Conservation (phyloP, 768 basidiomycete genomes). For the Cytidiella melzeri region DNA sequence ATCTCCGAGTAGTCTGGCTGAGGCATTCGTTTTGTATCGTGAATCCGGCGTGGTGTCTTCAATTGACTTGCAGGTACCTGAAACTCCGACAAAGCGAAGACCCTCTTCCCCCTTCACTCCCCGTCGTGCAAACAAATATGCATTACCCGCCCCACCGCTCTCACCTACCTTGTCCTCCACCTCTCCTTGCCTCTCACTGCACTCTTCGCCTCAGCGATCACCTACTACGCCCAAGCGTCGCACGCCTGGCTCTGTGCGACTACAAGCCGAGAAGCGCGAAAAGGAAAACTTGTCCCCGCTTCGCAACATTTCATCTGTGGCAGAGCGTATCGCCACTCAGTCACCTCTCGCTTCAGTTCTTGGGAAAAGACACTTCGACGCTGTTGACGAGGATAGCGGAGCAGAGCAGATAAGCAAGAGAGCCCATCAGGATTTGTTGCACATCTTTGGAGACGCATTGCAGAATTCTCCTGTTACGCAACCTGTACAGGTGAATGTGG, state of each 20-base stretch:
- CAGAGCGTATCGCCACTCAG: constrained; percentile 40
- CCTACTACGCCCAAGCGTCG: constrained; percentile 14
- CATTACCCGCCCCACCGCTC: constrained; percentile 2
- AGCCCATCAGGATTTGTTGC: neutral
- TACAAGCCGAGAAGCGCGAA: constrained; percentile 29
- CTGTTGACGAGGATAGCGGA: constrained; percentile 23
- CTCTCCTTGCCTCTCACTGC: constrained; percentile 5
- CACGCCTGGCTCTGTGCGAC: constrained; percentile 16
- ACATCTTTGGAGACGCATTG: no score
- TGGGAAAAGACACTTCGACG: constrained; percentile 41
- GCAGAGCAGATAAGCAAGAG: constrained; percentile 14
- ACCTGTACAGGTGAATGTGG: neutral
- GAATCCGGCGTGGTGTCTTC: neutral
- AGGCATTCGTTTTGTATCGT: constrained; percentile 2
- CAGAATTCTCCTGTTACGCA: neutral
- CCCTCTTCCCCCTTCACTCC: constrained; percentile 7
- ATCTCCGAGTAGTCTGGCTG: constrained; percentile 8
- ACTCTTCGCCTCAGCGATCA: constrained; percentile 2
- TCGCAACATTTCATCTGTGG: constrained; percentile 29
- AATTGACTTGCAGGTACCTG: constrained; percentile 1
- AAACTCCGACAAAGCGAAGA: constrained; percentile 9
- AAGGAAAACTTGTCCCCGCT: constrained; percentile 60
- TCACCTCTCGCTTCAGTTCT: constrained; percentile 29
- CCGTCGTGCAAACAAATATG: constrained; percentile 13
- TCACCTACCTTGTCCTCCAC: constrained; percentile 8